Conservation (phyloP, 805 yeast species). For the Naumovozyma dairenensis region DNA sequence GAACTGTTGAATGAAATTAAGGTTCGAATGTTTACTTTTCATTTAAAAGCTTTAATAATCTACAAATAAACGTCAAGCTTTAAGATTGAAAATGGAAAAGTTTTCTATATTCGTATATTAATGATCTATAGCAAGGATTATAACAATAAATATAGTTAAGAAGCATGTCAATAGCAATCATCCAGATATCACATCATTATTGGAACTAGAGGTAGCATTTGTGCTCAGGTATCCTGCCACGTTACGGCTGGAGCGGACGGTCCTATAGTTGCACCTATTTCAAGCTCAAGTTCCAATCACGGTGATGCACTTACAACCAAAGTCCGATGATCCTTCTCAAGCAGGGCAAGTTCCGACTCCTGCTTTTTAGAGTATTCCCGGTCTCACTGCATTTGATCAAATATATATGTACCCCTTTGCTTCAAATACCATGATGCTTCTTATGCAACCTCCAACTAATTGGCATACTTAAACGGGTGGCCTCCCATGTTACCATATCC, state of each 20-base stretch:
- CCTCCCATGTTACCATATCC: neutral
- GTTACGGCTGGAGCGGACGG: neutral
- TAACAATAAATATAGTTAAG: too few relatives aligned
- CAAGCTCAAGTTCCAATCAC: neutral
- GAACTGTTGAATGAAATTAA: too few relatives aligned
- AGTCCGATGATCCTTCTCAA: neutral
- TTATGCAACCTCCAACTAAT: neutral
- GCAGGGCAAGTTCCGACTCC: neutral
- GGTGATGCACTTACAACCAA: neutral
- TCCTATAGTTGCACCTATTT: conserved; percentile 1
- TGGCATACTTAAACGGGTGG: conserved; percentile 1
- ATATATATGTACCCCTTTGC: neutral
- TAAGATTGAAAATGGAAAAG: too few relatives aligned
- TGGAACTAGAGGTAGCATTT: too few relatives aligned
- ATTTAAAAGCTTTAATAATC: too few relatives aligned
- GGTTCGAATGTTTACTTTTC: too few relatives aligned
- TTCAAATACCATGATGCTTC: neutral
- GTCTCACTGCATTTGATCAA: neutral
- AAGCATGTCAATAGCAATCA: too few relatives aligned
- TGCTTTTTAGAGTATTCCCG: neutral
- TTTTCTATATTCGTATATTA: too few relatives aligned
- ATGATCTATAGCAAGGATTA: too few relatives aligned
- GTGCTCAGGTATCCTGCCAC: neutral
- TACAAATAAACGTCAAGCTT: too few relatives aligned
- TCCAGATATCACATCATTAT: too few relatives aligned